Evolutionary conservation across 108 stramenopile species (phyloP), one percentile per base, ranked within the genome.

Genomic region (Mediolabrus comicus): DNA sequence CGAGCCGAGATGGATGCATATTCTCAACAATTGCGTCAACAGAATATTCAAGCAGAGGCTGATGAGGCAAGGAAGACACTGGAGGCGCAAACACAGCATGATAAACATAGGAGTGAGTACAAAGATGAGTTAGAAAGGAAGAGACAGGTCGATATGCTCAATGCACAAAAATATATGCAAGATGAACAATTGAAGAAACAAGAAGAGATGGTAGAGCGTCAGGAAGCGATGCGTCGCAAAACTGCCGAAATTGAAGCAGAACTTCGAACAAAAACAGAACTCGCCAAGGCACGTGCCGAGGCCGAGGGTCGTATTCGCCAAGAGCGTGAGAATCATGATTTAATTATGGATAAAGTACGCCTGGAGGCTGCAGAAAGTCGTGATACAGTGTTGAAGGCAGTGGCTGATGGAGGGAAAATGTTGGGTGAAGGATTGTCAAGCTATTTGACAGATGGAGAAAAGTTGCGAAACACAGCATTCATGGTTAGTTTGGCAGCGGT

Each of bases 221-320:
- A 96, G 71, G 98, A 98, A 80, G 95, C 87, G 35, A 93, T 98
- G 86, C 91, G 96, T 69, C 88, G 98, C 49, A 94, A 96, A 77
- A 98, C 98, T 12, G 90, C 95, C n/a, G 95, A 97, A 77, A 92
- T 96, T 65, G 98, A 98, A 83, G 98, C 98, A 0, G 94, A 95
- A 31, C 75, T 92, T 6, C 80, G 87, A n/a, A 92, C 90, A 7
- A 89, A 88, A 66, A 94, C 90, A 8, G 97, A 96, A 73, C 68
- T 96, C 17, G 94, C 90, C 66, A 93, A 91, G 69, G 92, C 92
- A 27, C 82, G 87, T 38, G 96, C 95, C 16, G 92, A 99, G 83
- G 94, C 97, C 8, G 96, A 98, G 74, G 98, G 97, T 8, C 79
- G 96, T 16, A 97, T 97, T 64, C 81, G 84, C 53, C 96, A 97